Percentiles rank a stretch among this genome's conserved stretches.
Evolutionary conservation across 805 yeast genomes (phyloP).

Genomic region (Lipomyces lipofer): DNA sequence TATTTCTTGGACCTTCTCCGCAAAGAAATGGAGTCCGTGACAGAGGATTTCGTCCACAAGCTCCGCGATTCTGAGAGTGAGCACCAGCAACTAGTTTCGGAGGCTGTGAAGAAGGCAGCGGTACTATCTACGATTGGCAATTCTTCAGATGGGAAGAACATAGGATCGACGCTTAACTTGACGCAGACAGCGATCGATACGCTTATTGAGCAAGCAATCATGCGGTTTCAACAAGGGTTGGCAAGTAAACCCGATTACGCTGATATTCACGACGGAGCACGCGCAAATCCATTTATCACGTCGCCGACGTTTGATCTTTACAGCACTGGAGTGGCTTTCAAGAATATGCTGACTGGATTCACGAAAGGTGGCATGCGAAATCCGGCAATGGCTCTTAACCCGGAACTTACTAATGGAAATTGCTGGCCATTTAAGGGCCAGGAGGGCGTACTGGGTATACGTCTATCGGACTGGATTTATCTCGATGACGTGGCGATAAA

Average conservation of each 20-base stretch:
- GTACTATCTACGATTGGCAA: neutral
- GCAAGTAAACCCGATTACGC: conserved; percentile 27
- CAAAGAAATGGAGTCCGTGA: conserved; percentile 15
- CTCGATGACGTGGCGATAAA: conserved; percentile 35
- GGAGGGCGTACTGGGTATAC: conserved; percentile 35
- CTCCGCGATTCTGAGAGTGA: conserved; percentile 16
- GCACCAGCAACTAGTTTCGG: neutral
- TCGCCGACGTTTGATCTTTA: conserved; percentile 29
- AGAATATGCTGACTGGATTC: conserved; percentile 15
- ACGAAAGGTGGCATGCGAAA: conserved; percentile 5
- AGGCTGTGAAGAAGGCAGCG: conserved; percentile 3
- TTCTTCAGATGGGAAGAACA: neutral
- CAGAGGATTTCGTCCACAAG: conserved; percentile 6
- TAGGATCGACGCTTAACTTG: conserved; percentile 7
- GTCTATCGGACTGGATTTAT: conserved; percentile 31
- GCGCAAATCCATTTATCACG: conserved; percentile 33
- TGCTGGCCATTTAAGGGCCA: conserved; percentile 42
- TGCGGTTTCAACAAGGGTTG: conserved; percentile 15
- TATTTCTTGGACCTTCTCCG: conserved; percentile 23
- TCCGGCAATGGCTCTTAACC: conserved; percentile 27
- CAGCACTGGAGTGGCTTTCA: neutral
- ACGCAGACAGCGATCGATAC: conserved; percentile 29
- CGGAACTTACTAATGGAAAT: conserved; percentile 32
- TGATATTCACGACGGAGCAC: conserved; percentile 33
- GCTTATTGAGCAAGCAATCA: conserved; percentile 24